Conservation (phyloP, 495 filamentous ascomycete species). For the Trichoderma asperelloides region DNA sequence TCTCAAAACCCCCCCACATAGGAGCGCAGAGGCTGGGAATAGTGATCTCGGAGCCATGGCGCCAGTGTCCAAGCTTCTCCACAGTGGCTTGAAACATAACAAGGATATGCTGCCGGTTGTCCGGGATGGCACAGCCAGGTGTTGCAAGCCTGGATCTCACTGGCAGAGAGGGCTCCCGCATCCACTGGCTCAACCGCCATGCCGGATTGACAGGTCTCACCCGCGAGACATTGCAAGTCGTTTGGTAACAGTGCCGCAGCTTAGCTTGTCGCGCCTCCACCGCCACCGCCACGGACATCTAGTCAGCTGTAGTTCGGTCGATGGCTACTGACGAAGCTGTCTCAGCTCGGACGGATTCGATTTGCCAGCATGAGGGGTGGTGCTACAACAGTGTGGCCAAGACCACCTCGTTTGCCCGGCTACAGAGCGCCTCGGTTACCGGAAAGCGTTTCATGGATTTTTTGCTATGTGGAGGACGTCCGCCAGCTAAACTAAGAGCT, state of each 20-base stretch:
- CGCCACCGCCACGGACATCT: background rate
- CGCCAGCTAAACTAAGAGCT: background rate
- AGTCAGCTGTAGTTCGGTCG: background rate
- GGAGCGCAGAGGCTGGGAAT: background rate
- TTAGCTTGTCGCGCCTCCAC: background rate
- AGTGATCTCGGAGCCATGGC: background rate
- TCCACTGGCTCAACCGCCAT: background rate
- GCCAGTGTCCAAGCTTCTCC: slow-evolving; percentile 1
- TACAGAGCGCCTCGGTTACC: background rate
- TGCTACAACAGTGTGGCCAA: background rate
- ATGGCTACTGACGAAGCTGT: background rate
- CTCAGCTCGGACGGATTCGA: background rate
- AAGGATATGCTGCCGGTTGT: background rate
- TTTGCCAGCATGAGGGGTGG: background rate
- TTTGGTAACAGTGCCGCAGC: too few relatives aligned
- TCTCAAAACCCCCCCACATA: background rate
- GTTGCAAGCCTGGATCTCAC: slow-evolving; percentile 3
- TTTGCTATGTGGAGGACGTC: slow-evolving; percentile 6
- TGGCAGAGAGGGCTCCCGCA: background rate
- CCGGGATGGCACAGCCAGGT: background rate
- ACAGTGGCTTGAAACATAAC: background rate
- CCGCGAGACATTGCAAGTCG: background rate
- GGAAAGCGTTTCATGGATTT: background rate
- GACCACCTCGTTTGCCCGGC: background rate
- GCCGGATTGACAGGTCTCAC: slow-evolving; percentile 6